Base-by-base conservation (phyloP, 2,329 filamentous ascomycete species). In the Gremmenia infestans region DNA sequence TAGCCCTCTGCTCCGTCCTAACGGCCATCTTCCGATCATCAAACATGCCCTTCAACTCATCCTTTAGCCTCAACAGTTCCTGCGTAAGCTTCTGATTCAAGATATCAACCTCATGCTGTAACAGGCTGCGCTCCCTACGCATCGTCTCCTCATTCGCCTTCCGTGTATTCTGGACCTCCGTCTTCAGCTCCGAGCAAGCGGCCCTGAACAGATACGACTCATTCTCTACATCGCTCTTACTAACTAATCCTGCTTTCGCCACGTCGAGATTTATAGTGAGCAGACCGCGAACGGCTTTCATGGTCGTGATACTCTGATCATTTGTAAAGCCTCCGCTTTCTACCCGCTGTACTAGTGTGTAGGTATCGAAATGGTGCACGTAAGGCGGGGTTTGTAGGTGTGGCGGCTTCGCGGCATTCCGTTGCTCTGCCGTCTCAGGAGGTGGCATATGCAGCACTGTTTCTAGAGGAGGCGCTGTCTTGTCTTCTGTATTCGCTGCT, bases 41-140 rank as follows among this genome's bases (percentile, higher is more conserved):
- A 71, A 97, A 97, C 80, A 97, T 88, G 55, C 91, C 93, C 70
- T 92, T 91, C n/a, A 97, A 80, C 54, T 92, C 90, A 69, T 99
- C 93, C 65, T 90, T 94, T 57, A 97, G 76, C 36, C 82, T 87
- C 54, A 85, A 74, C 25, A 92, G 78, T 70, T 97, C 92, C 72
- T 97, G 92, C 36, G 85, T 89, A 56, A 97, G 77, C 48, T 86
- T 82, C 75, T 97, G 94, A 54, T 83, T 86, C 53, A 97, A 72
- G 17, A 96, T 96, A 71, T 99, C 94, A n/a, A 92, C 86, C 71
- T 97, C 94, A 70, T 97, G 92, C 74, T 97, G 91, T 62, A 99
- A 73, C 49, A 92, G 85, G 4, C 88, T 90, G 42, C 94, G 81
- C 69, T 96, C 89, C 61, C 90, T 86, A 37, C 92, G 83, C 74